These are phyloP conservation scores for Parietaria judaica DNA, from an alignment of 306 rosid genomes.

Conservation along the genomic window DNA sequence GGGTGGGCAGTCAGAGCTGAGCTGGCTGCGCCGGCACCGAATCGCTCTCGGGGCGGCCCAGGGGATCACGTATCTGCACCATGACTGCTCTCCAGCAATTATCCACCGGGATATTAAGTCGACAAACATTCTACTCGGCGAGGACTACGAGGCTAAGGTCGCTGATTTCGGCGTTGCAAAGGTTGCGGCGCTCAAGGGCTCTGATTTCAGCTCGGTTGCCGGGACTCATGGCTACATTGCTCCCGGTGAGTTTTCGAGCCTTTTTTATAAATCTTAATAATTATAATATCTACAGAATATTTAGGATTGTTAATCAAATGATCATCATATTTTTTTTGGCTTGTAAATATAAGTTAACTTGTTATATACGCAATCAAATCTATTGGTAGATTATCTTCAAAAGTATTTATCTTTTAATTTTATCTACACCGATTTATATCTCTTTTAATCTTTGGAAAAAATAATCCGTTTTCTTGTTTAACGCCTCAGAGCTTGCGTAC, in stretches of 20 bases:
- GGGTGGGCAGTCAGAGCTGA: conserved; percentile 43
- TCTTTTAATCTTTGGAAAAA: too few species aligned
- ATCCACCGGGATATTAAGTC: conserved; percentile 91
- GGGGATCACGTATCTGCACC: conserved; percentile 90
- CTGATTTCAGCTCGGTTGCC: conserved; percentile 56
- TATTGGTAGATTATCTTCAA: too few species aligned
- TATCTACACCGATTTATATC: too few species aligned
- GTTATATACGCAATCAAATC: too few species aligned
- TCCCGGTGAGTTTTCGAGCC: conserved; percentile 58
- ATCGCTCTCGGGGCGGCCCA: conserved; percentile 85
- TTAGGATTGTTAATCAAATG: too few species aligned
- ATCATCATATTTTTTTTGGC: too few species aligned
- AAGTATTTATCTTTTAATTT: too few species aligned
- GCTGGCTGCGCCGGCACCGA: conserved; percentile 72
- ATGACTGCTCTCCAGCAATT: conserved; percentile 76
- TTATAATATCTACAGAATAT: too few species aligned
- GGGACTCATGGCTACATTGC: conserved; percentile 97
- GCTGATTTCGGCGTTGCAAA: conserved; percentile 97
- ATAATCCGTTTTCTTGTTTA: too few species aligned
- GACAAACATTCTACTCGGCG: conserved; percentile 80
- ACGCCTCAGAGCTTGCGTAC: conserved; percentile 66
- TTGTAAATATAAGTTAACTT: too few species aligned
- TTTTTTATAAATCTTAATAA: neutral
- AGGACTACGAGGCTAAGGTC: conserved; percentile 68
- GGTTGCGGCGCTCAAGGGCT: conserved; percentile 43